Evolutionary conservation across 345 rosid genomes (phyloP), one percentile per base, ranked within the genome.

Genomic region (Carallia pectinifolia): DNA sequence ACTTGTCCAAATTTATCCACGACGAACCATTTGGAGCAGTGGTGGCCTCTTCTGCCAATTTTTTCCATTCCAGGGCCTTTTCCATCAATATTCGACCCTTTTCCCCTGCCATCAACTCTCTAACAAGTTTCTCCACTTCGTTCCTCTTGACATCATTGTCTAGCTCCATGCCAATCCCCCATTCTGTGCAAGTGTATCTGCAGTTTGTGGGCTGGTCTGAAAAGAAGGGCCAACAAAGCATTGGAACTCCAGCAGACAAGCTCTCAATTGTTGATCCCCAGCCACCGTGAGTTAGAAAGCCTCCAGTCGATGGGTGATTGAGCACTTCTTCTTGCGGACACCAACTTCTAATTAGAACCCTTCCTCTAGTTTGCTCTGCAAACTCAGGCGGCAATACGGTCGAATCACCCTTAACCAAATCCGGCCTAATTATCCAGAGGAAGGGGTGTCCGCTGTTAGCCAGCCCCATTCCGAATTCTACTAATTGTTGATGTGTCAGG

Each of bases 391-490:
- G 60, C 16, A 56, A 56, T 33, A 2, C 15, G 8, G 60, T 16
- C 3, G 33, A 56, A 0, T 30, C 33, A 56, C 33, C 60, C 12
- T 10, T 13, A 6, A 19, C 59, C 59, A 54, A n/a, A 19, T 18
- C 68, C 7, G 68, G 40, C 44, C 68, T 52, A 29, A 65, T 65
- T 29, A 65, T 52, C 68, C 68, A 52, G 58, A 65, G 8, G 39
- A 65, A 65, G 18, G 68, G 58, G 39, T 50, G 58, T 9, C 18
- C 31, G 27, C 68, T 65, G 1, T 50, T 40, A 31, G 58, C 68
- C 19, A 65, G 18, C 17, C 68, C 68, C 68, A 65, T 65, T 1
- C 54, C 68, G 12, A 65, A 65, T 34, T 65, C 68, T 17, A 65
- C 38, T 8, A 65, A 10, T 15, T 65, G 68, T 31, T 18, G 39